A percentile compares a stretch with the other conserved stretches of the same genome.
These are phyloP conservation scores for Ogataea hybrid DNA, from an alignment of 1,139 yeast genomes.

Conservation along the genomic window DNA sequence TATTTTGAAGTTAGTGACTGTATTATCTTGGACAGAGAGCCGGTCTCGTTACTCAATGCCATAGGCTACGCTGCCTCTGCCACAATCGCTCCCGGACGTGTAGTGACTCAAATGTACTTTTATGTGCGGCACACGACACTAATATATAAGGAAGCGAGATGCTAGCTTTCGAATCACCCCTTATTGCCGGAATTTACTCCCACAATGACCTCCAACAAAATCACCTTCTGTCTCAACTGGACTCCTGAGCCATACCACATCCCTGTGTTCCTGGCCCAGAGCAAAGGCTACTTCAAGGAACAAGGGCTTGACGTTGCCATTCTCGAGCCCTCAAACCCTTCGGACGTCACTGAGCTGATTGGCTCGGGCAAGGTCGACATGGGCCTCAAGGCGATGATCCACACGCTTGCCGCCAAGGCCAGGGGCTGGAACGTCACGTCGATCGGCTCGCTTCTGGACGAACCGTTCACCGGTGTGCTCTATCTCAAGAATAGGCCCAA, in stretches of 20 bases:
- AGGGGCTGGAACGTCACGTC: conserved; percentile 58
- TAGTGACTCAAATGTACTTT: too few species aligned
- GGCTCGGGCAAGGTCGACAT: conserved; percentile 57
- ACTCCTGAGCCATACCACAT: conserved; percentile 57
- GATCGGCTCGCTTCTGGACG: conserved; percentile 53
- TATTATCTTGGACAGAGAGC: too few species aligned
- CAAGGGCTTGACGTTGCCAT: conserved; percentile 52
- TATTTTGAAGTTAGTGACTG: too few species aligned
- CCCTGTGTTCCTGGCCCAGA: conserved; percentile 50
- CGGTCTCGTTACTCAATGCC: too few species aligned
- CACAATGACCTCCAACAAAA: conserved; percentile 39
- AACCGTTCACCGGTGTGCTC: conserved; percentile 56
- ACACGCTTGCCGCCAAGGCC: conserved; percentile 59
- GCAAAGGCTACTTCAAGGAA: conserved; percentile 50
- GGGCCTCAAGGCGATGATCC: conserved; percentile 63
- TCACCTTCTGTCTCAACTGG: conserved; percentile 56
- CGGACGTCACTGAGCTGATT: conserved; percentile 57
- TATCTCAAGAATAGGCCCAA: conserved; percentile 43
- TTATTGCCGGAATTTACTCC: too few species aligned
- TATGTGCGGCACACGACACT: too few species aligned
- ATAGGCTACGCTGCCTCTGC: too few species aligned
- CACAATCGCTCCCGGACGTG: too few species aligned
- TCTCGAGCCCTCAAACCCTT: conserved; percentile 56
- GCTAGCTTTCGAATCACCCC: too few species aligned
- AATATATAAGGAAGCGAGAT: too few species aligned